These are phyloP conservation scores for Oligophagozyma castellii DNA, from an alignment of 1,139 yeast genomes.

Conservation along the genomic window DNA sequence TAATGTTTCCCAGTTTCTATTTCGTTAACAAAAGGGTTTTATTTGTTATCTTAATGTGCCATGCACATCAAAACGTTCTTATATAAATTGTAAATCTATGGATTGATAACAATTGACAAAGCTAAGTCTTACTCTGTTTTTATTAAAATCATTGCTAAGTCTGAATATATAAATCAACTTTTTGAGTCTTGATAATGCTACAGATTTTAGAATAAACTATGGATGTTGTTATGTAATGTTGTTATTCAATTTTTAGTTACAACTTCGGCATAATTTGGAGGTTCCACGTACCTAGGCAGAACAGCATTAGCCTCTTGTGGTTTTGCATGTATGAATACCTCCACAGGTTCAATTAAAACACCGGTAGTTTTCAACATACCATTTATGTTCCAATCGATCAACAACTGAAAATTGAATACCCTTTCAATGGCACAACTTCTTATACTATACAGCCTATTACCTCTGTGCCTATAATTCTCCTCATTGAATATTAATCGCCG, in stretches of 20 bases:
- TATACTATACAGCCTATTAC: slow-evolving; percentile 21
- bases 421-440: slow-evolving; percentile 19
- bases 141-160: no score
- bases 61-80: no score
- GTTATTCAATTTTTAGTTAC: background rate
- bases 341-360: slow-evolving; percentile 12
- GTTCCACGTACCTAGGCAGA: slow-evolving; percentile 12
- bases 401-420: slow-evolving; percentile 16
- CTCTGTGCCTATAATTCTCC: slow-evolving; percentile 21
- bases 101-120: background rate
- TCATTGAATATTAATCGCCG: slow-evolving; percentile 17
- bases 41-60: no score
- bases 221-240: slow-evolving; percentile 3
- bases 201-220: background rate
- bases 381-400: slow-evolving; percentile 15
- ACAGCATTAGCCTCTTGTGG: slow-evolving; percentile 5
- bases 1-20: no score
- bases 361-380: slow-evolving; percentile 13
- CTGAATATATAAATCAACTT: no score
- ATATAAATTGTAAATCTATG: no score
- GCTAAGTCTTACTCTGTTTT: no score
- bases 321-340: slow-evolving; percentile 12
- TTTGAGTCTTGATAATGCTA: no score
- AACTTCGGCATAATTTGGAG: slow-evolving; percentile 5
- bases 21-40: no score